These are phyloP conservation scores for Sordariomycetes sp. DNA, from an alignment of 2,329 filamentous ascomycete genomes.

Conservation along the genomic window DNA sequence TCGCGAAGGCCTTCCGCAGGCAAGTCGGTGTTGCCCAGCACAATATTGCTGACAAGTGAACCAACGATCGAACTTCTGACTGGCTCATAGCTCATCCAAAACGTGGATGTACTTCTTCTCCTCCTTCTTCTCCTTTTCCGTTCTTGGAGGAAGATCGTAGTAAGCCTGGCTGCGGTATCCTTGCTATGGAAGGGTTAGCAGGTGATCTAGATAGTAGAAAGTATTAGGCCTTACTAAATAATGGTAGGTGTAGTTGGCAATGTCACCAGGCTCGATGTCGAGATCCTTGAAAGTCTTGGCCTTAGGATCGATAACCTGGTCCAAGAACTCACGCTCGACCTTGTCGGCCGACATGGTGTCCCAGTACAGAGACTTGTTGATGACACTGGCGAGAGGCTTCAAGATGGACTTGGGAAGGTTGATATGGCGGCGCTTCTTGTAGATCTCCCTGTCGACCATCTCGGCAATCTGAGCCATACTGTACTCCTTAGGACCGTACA, in stretches of 20 bases:
- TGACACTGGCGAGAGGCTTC: constrained; percentile 61
- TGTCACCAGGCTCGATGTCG: constrained; percentile 78
- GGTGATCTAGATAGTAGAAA: not conserved
- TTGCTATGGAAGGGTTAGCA: constrained; percentile 51
- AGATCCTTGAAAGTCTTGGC: constrained; percentile 96
- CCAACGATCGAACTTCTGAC: no score
- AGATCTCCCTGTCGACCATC: constrained; percentile 85
- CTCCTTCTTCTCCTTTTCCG: constrained; percentile 87
- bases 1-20: no score
- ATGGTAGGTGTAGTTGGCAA: constrained; percentile 81
- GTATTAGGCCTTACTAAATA: constrained; percentile 62
- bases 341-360: constrained; percentile 73
- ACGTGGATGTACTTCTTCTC: constrained; percentile 98
- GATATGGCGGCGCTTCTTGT: constrained; percentile 81
- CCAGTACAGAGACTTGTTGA: constrained; percentile 89
- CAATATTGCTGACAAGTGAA: no score
- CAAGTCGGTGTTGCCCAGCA: no score
- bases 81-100: constrained; percentile 71
- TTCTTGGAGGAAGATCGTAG: constrained; percentile 91
- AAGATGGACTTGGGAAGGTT: constrained; percentile 78
- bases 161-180: constrained; percentile 79
- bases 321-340: constrained; percentile 84
- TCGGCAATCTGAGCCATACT: constrained; percentile 78
- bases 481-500: constrained; percentile 91
- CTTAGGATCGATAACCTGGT: constrained; percentile 80